Evolutionary conservation across 2,329 filamentous ascomycete species (phyloP).

Genomic region (Ascosphaera pollenicola): DNA sequence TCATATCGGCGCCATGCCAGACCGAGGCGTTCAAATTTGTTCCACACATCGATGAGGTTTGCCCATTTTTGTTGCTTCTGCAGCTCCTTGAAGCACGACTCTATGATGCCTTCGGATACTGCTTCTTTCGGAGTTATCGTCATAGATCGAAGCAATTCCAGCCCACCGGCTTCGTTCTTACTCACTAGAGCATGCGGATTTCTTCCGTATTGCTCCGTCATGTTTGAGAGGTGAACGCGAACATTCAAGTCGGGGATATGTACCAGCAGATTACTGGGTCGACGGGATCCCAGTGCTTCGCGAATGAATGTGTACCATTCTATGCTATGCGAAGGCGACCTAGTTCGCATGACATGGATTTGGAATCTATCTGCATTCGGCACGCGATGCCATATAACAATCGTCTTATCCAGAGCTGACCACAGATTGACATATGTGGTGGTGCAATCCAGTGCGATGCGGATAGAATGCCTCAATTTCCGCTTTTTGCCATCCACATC

Average conservation of each 20-base stretch:
- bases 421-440: constrained; percentile 38
- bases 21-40: constrained; percentile 34
- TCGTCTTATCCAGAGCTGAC: constrained; percentile 43
- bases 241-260: constrained; percentile 41
- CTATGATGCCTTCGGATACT: constrained; percentile 33
- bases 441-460: constrained; percentile 22
- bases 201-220: constrained; percentile 9
- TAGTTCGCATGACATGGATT: constrained; percentile 40
- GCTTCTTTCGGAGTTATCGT: constrained; percentile 27
- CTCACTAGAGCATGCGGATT: constrained; percentile 32
- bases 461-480: too few relatives aligned
- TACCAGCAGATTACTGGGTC: constrained; percentile 34
- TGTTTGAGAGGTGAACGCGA: constrained; percentile 25
- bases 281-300: constrained; percentile 35
- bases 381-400: constrained; percentile 37
- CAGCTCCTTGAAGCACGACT: constrained; percentile 36
- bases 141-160: constrained; percentile 6
- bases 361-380: constrained; percentile 25
- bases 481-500: too few relatives aligned
- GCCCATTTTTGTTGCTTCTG: constrained; percentile 34
- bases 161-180: constrained; percentile 22
- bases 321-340: constrained; percentile 37
- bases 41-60: constrained; percentile 37
- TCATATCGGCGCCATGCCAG: constrained; percentile 49
- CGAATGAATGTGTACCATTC: constrained; percentile 49